Evolutionary conservation across 257 asterid genomes (phyloP).

Genomic region (Ocimum tenuiflorum): DNA sequence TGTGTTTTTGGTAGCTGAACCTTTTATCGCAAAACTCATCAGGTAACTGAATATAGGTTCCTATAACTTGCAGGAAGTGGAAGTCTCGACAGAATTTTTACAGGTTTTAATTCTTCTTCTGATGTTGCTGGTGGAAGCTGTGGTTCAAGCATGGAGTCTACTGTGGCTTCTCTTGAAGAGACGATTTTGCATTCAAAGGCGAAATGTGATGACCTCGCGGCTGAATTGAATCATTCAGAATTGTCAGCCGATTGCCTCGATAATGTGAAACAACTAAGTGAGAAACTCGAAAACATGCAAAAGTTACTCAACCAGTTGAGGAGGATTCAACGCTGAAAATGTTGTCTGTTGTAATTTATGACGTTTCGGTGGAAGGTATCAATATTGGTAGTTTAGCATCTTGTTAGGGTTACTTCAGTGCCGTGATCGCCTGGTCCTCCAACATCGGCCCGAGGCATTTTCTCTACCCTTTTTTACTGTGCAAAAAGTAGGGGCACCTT

Average conservation of each 20-base stretch:
- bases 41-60: not conserved
- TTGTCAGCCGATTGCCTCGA: constrained; percentile 36
- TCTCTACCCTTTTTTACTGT: too few species aligned
- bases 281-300: constrained; percentile 81
- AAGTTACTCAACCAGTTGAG: constrained; percentile 52
- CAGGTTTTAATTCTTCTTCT: constrained; percentile 32
- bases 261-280: constrained; percentile 49
- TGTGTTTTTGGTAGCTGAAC: not conserved
- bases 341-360: not conserved
- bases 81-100: constrained; percentile 62
- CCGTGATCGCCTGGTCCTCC: too few species aligned
- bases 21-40: not conserved
- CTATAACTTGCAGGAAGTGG: constrained; percentile 52
- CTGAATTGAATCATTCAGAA: constrained; percentile 36
- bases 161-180: constrained; percentile 72
- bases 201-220: constrained; percentile 59
- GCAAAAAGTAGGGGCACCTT: too few species aligned
- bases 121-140: constrained; percentile 24
- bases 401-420: too few species aligned
- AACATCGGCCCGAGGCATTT: too few species aligned
- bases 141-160: constrained; percentile 37
- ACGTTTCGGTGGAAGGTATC: not conserved
- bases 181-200: constrained; percentile 52
- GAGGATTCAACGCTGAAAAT: constrained; percentile 40
- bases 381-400: not conserved